Percentiles rank a stretch among this genome's conserved stretches.
Conservation (phyloP, 169 alveolate genomes). For the Perkinsus chesapeaki region DNA sequence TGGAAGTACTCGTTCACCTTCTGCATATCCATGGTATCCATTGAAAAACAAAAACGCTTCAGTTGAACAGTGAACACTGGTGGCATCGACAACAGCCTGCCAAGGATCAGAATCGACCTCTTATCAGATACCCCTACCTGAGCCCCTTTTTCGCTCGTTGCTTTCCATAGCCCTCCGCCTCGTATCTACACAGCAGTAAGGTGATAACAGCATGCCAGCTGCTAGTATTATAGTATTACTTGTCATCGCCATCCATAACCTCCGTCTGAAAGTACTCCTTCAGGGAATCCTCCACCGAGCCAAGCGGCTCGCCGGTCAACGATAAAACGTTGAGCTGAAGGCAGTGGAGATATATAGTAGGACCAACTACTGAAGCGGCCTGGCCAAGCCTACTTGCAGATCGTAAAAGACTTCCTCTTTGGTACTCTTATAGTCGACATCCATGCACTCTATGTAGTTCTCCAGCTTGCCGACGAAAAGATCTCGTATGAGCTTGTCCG, state of each 20-base stretch:
- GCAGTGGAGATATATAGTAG: conserved; percentile 72
- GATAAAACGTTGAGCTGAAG: neutral
- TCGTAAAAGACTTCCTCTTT: conserved; percentile 67
- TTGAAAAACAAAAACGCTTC: conserved; percentile 73
- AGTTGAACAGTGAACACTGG: conserved; percentile 76
- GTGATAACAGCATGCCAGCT: neutral
- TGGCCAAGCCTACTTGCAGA: conserved; percentile 80
- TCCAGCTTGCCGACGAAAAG: conserved; percentile 83
- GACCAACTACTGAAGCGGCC: conserved; percentile 77
- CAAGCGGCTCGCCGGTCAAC: neutral
- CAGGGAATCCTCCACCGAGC: neutral
- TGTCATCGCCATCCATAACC: conserved; percentile 81
- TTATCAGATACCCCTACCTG: too few species aligned
- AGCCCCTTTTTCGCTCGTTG: conserved; percentile 75
- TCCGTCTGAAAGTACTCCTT: conserved; percentile 56
- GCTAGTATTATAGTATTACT: neutral
- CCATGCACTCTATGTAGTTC: conserved; percentile 79
- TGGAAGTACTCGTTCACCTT: neutral
- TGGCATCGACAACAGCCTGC: conserved; percentile 64
- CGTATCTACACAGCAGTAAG: conserved; percentile 39
- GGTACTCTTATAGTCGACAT: conserved; percentile 76
- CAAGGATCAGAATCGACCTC: too few species aligned
- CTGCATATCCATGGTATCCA: conserved; percentile 56
- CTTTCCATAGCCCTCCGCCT: conserved; percentile 82
- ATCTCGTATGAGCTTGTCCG: conserved; percentile 21